A percentile compares a stretch with the other conserved stretches of the same genome.
These are phyloP conservation scores for Glarea lozoyensis DNA, from an alignment of 495 filamentous ascomycete genomes.

Conservation along the genomic window DNA sequence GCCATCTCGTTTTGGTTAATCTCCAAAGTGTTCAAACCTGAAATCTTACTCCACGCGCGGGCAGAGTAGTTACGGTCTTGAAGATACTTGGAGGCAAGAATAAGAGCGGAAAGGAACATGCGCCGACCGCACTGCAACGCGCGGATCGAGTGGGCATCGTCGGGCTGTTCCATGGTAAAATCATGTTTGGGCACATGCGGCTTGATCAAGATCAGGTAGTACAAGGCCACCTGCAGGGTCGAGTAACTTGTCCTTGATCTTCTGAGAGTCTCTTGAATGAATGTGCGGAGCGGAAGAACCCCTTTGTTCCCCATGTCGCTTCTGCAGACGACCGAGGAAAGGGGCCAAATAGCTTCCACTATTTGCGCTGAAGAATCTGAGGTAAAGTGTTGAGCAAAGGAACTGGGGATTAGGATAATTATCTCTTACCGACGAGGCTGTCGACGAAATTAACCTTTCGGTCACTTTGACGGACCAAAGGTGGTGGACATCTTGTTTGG, in stretches of 20 bases:
- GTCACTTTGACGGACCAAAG: slow-evolving; percentile 81
- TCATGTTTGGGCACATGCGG: slow-evolving; percentile 73
- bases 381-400: slow-evolving; percentile 23
- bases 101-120: slow-evolving; percentile 92
- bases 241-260: slow-evolving; percentile 94
- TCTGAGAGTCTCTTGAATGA: slow-evolving; percentile 94
- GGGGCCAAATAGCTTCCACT: slow-evolving; percentile 96
- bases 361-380: slow-evolving; percentile 96
- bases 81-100: slow-evolving; percentile 93
- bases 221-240: slow-evolving; percentile 91
- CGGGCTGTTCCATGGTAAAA: slow-evolving; percentile 80
- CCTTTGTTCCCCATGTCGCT: slow-evolving; percentile 50
- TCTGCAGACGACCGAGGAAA: slow-evolving; percentile 51
- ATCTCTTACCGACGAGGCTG: slow-evolving; percentile 89
- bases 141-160: slow-evolving; percentile 62
- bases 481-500: slow-evolving; percentile 60
- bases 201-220: slow-evolving; percentile 92
- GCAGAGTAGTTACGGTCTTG: slow-evolving; percentile 98
- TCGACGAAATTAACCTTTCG: slow-evolving; percentile 95
- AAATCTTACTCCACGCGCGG: slow-evolving; percentile 97
- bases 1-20: slow-evolving; percentile 96
- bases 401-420: slow-evolving; percentile 14
- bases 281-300: slow-evolving; percentile 83
- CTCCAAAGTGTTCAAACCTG: slow-evolving; percentile 77
- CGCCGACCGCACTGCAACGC: slow-evolving; percentile 93